These are phyloP conservation scores for Colletotrichum cordylinicola DNA, from an alignment of 2,329 filamentous ascomycete species.

Conservation along the genomic window DNA sequence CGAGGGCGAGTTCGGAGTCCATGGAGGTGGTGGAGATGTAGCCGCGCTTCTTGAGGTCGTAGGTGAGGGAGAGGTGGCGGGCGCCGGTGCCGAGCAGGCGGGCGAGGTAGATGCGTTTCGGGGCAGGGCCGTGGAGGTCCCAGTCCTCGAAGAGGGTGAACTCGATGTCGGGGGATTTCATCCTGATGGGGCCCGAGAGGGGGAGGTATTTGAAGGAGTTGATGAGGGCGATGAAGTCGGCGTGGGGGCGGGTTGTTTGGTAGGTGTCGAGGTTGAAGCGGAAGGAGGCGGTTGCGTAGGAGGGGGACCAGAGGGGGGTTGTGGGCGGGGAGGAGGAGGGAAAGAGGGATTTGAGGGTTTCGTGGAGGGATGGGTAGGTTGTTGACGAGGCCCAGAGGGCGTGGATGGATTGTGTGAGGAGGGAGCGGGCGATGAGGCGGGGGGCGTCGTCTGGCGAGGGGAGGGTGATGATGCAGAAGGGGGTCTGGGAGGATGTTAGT, in stretches of 20 bases:
- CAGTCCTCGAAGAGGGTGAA: slow-evolving; percentile 89
- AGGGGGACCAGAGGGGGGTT: slow-evolving; percentile 65
- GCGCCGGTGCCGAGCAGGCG: slow-evolving; percentile 71
- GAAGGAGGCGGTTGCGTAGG: slow-evolving; percentile 73
- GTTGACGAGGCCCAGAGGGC: slow-evolving; percentile 84
- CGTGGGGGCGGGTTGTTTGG: slow-evolving; percentile 70
- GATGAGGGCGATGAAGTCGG: slow-evolving; percentile 76
- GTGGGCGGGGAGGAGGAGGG: neutral
- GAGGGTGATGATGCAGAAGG: slow-evolving; percentile 81
- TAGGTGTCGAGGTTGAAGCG: slow-evolving; percentile 87
- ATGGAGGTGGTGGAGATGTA: slow-evolving; percentile 98
- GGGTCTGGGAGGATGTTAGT: slow-evolving; percentile 63
- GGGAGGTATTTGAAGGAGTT: slow-evolving; percentile 80
- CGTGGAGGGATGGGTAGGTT: slow-evolving; percentile 73
- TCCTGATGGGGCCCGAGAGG: slow-evolving; percentile 78
- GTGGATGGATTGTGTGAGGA: slow-evolving; percentile 83
- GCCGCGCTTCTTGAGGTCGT: slow-evolving; percentile 88
- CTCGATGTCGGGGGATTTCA: slow-evolving; percentile 75
- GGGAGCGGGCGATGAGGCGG: slow-evolving; percentile 74
- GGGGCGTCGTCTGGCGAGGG: slow-evolving; percentile 69
- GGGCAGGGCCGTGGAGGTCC: slow-evolving; percentile 57
- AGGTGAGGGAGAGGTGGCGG: slow-evolving; percentile 72
- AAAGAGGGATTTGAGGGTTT: slow-evolving; percentile 64
- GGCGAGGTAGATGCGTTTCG: slow-evolving; percentile 67
- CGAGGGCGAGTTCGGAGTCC: slow-evolving; percentile 90